Base-by-base conservation (phyloP, 257 asterid species). In the Nemophila menziesii region DNA sequence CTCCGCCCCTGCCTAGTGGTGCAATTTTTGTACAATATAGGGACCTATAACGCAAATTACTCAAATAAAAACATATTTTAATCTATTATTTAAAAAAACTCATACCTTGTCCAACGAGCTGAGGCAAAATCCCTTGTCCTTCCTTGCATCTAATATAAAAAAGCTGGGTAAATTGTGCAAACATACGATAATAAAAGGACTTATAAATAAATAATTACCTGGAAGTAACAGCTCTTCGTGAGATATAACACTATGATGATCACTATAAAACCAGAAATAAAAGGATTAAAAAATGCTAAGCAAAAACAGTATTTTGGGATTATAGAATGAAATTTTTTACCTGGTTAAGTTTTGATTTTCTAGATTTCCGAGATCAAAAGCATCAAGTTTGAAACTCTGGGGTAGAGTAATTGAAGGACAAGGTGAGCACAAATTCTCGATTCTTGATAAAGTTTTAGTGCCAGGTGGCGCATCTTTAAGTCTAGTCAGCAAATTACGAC, bases 371-470 rank as follows among this genome's bases (percentile, higher is more conserved):
- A 87, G 66, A 49, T 78, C 79, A 68, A 77, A 83, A 46, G 92
- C 62, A 61, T 87, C 97, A 12, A 87, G 84, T 47, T 80, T 92
- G 75, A 83, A 78, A 44, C 75, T 69, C 45, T 52, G 64, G n/a
- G 97, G 97, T 27, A 65, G 38, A 52, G 70, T 46, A 71, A 87
- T 70, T 46, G 71, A 44, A 47, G 37, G 33, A 39, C 39, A 27
- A 46, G 56, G 57, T 34, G 51, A 51, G 13, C 8, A 52, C 3
- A 69, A 41, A 33, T 54, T 51, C 43, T 58, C 66, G 42, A 44
- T 43, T 20, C 51, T n/a, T n/a, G n/a, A n/a, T n/a, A n/a, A n/a
- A n/a, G n/a, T n/a, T n/a, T n/a, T 39, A 50, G 69, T 70, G 44
- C 40, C 46, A 42, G 50, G 56, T 50, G 55, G 49, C 41, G 69